Base-by-base conservation (phyloP, 257 asterid species). In the Petunia secreta region DNA sequence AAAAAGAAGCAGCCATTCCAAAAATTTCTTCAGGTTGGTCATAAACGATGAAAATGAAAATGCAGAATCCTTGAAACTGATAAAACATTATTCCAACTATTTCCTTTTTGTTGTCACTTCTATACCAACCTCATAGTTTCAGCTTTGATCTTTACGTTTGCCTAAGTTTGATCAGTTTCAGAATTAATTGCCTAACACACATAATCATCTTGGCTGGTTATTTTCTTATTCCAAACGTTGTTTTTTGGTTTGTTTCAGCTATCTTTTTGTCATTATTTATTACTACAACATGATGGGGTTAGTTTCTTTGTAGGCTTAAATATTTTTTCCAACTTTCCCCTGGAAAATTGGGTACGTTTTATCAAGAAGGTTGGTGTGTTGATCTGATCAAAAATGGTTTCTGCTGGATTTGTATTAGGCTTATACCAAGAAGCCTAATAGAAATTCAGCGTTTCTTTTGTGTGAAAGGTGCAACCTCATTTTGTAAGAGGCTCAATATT, bases 321-420 rank as follows among this genome's bases (percentile, higher is more conserved):
- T 57, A 25, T 43, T 25, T 46, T 43, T 39, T 64, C n/a, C 46
- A 7, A 64, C 7, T 63, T 25, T 63, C 36, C 25, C 25, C 25
- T 25, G 25, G 25, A 25, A 25, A 25, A 25, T 25, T 52, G 57
- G 15, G 11, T 52, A 52, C 57, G 57, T 52, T 52, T 2, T 14
- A 52, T 52, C 11, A 0, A 1, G 77, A 64, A 75, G 43, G 40
- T 65, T 65, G 71, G 8, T 59, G 48, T 44, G 44, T 65, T 76
- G 73, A 75, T 79, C 40, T 64, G 11, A 52, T 78, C 53, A 3
- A 60, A 8, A 40, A 79, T 75, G 86, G 88, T 71, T 79, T 83
- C 69, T 85, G 88, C 89, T 87, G 89, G 83, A 83, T 85, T 85
- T 88, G 54, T 71, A 15, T 75, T 83, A 81, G 89, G 80, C 83